Evolutionary conservation across 352 stramenopile genomes (phyloP).

Genomic region (Phytophthora chlamydospora): DNA sequence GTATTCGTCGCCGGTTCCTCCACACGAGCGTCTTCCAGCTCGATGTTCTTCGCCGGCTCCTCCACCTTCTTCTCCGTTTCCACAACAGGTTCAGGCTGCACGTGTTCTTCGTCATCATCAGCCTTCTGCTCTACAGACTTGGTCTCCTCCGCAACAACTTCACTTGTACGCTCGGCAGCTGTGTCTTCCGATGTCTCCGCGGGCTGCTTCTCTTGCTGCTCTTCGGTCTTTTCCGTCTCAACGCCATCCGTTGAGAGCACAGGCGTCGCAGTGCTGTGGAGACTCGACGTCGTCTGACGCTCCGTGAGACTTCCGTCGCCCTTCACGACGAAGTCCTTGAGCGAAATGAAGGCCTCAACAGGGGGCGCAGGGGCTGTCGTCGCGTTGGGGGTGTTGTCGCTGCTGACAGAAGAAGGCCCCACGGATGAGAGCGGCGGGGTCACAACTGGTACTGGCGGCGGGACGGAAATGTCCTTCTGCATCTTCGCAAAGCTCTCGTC

Average conservation of each 20-base stretch:
- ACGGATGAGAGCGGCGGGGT: slow-evolving; percentile 23
- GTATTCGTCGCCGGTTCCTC: background rate
- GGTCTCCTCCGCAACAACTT: slow-evolving; percentile 12
- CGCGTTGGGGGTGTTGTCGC: slow-evolving; percentile 10
- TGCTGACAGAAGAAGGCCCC: slow-evolving; percentile 15
- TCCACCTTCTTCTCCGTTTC: slow-evolving; percentile 7
- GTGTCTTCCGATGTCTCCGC: slow-evolving; percentile 14
- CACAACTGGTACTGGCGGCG: slow-evolving; percentile 7
- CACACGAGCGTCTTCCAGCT: background rate
- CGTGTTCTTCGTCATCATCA: slow-evolving; percentile 4
- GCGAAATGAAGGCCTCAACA: slow-evolving; percentile 52
- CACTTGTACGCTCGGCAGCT: background rate
- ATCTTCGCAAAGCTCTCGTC: slow-evolving; percentile 36
- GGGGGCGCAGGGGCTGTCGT: background rate
- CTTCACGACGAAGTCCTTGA: slow-evolving; percentile 57
- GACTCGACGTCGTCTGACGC: slow-evolving; percentile 26
- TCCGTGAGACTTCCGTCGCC: slow-evolving; percentile 38
- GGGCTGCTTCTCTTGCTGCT: slow-evolving; percentile 16
- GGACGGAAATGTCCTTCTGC: slow-evolving; percentile 40
- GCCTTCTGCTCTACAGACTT: slow-evolving; percentile 9
- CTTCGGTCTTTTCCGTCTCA: slow-evolving; percentile 21
- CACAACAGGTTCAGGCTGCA: background rate
- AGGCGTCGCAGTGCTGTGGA: slow-evolving; percentile 34
- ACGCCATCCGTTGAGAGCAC: slow-evolving; percentile 24
- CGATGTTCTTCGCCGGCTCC: slow-evolving; percentile 1